Percentiles rank a stretch among this genome's conserved stretches.
phyloP scores from a whole-genome alignment of 371 early-diverging fungal species.

The Haplosporangium sp. region DNA sequence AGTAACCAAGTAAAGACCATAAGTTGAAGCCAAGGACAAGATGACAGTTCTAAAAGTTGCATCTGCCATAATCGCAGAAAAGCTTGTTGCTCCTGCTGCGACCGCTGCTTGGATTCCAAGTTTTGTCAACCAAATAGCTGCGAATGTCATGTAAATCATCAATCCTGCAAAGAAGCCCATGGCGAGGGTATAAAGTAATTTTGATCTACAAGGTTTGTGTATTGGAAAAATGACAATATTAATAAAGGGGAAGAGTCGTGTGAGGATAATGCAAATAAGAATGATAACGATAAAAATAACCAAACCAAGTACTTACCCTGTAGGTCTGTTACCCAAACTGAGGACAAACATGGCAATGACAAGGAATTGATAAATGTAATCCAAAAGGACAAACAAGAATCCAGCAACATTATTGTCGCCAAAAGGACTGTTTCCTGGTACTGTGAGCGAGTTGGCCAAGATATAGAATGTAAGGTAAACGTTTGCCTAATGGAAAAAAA shows the following conservation, averaged over 20 bases:
- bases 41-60: conserved; percentile 86
- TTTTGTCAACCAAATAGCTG: conserved; percentile 68
- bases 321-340: conserved; percentile 84
- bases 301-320: conserved; percentile 60
- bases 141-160: conserved; percentile 82
- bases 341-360: conserved; percentile 79
- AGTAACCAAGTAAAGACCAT: conserved; percentile 83
- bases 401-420: conserved; percentile 52
- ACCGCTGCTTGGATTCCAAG: conserved; percentile 55
- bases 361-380: conserved; percentile 73
- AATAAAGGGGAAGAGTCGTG: no score
- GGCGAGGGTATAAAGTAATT: conserved; percentile 69
- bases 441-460: conserved; percentile 58
- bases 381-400: conserved; percentile 63
- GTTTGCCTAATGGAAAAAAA: conserved; percentile 62
- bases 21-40: conserved; percentile 84
- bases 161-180: conserved; percentile 80
- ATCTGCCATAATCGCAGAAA: conserved; percentile 32
- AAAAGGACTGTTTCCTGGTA: conserved; percentile 38
- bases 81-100: conserved; percentile 38
- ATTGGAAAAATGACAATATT: no score
- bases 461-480: conserved; percentile 88
- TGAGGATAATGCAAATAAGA: no score
- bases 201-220: conserved; percentile 58
- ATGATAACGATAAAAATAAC: background rate